Evolutionary conservation across 2,329 filamentous ascomycete species (phyloP).

Genomic region (Curvularia hawaiiensis): DNA sequence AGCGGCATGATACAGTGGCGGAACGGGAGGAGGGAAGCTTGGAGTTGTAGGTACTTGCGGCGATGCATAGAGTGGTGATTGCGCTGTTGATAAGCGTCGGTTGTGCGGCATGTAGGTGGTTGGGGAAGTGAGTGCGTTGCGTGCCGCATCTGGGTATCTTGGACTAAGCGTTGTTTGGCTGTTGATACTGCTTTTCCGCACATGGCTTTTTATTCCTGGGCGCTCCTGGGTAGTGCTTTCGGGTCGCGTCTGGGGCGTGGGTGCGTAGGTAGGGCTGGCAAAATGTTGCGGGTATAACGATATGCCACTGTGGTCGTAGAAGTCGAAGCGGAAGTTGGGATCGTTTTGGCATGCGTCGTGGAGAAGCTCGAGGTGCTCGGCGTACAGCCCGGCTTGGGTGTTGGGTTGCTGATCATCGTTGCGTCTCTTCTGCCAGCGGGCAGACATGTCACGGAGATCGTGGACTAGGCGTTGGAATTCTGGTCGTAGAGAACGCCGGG

Average conservation of each 20-base stretch:
- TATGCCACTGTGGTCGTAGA: constrained; percentile 41
- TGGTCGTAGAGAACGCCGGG: constrained; percentile 22
- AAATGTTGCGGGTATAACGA: constrained; percentile 23
- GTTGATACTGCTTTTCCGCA: constrained; percentile 23
- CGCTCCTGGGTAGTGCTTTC: constrained; percentile 13
- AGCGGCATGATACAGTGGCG: constrained; percentile 8
- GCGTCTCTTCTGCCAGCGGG: constrained; percentile 26
- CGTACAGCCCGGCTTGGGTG: constrained; percentile 37
- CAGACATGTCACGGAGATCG: constrained; percentile 37
- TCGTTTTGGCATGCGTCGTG: constrained; percentile 29
- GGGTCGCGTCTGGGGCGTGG: constrained; percentile 23
- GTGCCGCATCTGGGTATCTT: constrained; percentile 1
- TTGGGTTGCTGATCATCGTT: neutral
- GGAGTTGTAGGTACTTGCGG: neutral
- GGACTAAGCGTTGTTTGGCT: constrained; percentile 24
- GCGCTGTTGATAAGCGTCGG: neutral
- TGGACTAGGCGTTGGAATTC: constrained; percentile 34
- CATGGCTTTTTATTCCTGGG: constrained; percentile 3
- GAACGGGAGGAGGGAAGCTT: constrained; percentile 3
- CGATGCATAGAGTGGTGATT: constrained; percentile 4
- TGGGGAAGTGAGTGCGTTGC: constrained; percentile 11
- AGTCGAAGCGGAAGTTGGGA: constrained; percentile 31
- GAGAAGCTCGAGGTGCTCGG: constrained; percentile 31
- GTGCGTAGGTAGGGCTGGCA: constrained; percentile 21
- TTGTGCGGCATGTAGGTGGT: constrained; percentile 11